A percentile compares a stretch with the other conserved stretches of the same genome.
Conservation (phyloP, 305 asterid genomes). For the Fraxinus latifolia region DNA sequence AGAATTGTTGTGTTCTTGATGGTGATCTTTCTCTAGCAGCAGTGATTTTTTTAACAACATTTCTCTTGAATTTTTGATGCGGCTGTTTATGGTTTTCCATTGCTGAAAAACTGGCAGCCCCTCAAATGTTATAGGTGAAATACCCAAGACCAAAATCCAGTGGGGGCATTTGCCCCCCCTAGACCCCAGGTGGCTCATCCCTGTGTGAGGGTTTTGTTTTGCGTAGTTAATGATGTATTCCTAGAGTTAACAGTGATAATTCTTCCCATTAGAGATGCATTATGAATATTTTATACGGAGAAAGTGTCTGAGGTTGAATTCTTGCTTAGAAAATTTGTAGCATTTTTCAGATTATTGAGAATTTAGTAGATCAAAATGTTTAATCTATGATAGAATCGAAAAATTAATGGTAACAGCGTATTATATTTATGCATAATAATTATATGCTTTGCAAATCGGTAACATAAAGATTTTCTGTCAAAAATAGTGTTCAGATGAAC, state of each 20-base stretch:
- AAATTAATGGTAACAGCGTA: background rate
- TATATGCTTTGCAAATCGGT: background rate
- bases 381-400: background rate
- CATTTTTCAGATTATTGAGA: background rate
- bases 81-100: background rate
- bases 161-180: background rate
- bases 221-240: background rate
- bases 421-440: background rate
- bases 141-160: too few species aligned
- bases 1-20: background rate
- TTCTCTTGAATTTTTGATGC: background rate
- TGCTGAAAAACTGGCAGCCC: background rate
- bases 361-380: background rate
- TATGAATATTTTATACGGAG: background rate
- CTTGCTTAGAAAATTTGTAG: background rate
- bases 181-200: background rate
- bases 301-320: background rate
- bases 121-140: too few species aligned
- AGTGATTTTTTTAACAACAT: too few species aligned
- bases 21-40: background rate
- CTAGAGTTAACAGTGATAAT: background rate
- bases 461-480: background rate
- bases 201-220: background rate
- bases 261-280: background rate
- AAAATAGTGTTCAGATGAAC: background rate